phyloP scores from a whole-genome alignment of 768 basidiomycete species.

The Leccinum longicurvipes region DNA sequence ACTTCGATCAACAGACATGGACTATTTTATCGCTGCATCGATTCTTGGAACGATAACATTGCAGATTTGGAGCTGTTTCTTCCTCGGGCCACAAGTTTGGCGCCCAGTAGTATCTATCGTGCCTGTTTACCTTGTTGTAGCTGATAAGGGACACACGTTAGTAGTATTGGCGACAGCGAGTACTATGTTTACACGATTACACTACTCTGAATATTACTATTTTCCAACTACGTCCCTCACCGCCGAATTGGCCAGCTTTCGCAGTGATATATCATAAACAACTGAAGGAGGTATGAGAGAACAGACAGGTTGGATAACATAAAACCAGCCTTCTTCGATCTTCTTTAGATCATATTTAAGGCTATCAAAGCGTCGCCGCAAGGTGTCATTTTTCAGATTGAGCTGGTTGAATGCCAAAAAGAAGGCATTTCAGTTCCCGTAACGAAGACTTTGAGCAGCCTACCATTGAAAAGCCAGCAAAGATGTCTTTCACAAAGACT shows the following conservation, averaged over 20 bases:
- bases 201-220: neutral
- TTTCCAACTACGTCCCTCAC: neutral
- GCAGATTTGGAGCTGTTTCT: too few relatives aligned
- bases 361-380: slow-evolving; percentile 76
- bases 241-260: slow-evolving; percentile 51
- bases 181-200: neutral
- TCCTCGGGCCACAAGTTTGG: neutral
- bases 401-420: slow-evolving; percentile 42
- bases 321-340: slow-evolving; percentile 71
- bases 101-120: neutral
- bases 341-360: slow-evolving; percentile 87
- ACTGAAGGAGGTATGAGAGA: slow-evolving; percentile 40
- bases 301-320: neutral
- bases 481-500: slow-evolving; percentile 74
- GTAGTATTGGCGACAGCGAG: neutral
- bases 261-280: slow-evolving; percentile 80
- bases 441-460: neutral
- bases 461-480: slow-evolving; percentile 84
- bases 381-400: slow-evolving; percentile 75
- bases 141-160: neutral
- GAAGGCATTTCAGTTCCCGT: slow-evolving; percentile 1
- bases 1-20: too few relatives aligned
- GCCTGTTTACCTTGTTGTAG: neutral
- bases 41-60: too few relatives aligned
- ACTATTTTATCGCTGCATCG: too few relatives aligned